phyloP scores from a whole-genome alignment of 192 early-diverging fungal species.

The Backusella tuberculispora region DNA sequence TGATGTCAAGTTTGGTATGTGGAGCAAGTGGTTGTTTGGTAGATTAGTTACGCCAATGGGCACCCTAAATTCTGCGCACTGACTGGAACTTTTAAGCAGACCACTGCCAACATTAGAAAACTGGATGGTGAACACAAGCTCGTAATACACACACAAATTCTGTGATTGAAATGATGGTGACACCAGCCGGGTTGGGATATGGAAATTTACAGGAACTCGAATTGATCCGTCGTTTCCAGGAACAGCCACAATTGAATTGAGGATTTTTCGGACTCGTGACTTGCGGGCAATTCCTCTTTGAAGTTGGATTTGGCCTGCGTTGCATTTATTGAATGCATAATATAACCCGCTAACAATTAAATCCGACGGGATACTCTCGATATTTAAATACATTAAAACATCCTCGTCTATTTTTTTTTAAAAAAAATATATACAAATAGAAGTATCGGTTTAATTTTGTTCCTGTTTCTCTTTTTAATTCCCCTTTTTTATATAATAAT shows the following conservation, averaged over 20 bases:
- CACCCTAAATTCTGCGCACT: conserved; percentile 30
- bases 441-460: no score
- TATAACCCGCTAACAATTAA: conserved; percentile 4
- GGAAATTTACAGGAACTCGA: conserved; percentile 24
- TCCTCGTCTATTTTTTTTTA: conserved; percentile 21
- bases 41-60: conserved; percentile 43
- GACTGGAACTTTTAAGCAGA: conserved; percentile 18
- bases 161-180: conserved; percentile 42
- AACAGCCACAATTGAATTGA: conserved; percentile 1
- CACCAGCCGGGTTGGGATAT: conserved; percentile 39
- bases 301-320: conserved; percentile 31
- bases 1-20: conserved; percentile 36
- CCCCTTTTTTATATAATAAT: background rate
- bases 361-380: conserved; percentile 26
- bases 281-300: conserved; percentile 31
- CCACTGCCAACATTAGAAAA: background rate
- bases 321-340: conserved; percentile 37
- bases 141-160: conserved; percentile 42
- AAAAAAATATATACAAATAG: background rate
- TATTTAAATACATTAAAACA: conserved; percentile 22
- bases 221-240: background rate
- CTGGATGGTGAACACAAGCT: conserved; percentile 33
- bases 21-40: conserved; percentile 32
- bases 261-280: conserved; percentile 25
- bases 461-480: no score